phyloP scores from a whole-genome alignment of 2,329 filamentous ascomycete genomes.

The Diplodia corticola region DNA sequence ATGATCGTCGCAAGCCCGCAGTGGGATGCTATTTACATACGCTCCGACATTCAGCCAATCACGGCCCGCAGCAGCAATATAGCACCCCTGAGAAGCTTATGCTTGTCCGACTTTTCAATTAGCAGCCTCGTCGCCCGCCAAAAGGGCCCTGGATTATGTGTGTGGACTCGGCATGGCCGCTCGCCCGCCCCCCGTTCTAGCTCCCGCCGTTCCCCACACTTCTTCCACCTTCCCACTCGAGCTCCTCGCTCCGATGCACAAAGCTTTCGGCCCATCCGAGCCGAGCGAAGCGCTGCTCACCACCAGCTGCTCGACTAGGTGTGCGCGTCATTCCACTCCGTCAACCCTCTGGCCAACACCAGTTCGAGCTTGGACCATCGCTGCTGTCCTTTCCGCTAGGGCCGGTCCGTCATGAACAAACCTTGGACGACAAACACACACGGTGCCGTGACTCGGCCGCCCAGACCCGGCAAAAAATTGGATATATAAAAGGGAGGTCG shows the following conservation, averaged over 20 bases:
- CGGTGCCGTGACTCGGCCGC: constrained; percentile 9
- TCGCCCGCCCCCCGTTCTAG: not conserved
- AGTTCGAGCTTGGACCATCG: not conserved
- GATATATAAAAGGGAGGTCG: not conserved
- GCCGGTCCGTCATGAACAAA: not conserved
- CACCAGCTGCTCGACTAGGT: not conserved
- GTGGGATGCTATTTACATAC: not conserved
- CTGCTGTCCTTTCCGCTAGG: not conserved
- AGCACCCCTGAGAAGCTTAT: not conserved
- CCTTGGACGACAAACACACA: not conserved
- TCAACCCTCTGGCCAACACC: not conserved
- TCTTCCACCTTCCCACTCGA: constrained; percentile 11
- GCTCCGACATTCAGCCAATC: constrained; percentile 13
- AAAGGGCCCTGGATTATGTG: not conserved
- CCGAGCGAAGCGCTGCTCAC: not conserved
- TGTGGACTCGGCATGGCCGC: not conserved
- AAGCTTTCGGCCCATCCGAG: not conserved
- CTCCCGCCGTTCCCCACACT: not conserved
- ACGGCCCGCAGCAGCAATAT: not conserved
- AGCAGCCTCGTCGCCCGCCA: not conserved
- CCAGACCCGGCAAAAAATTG: not conserved
- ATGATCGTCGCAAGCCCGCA: not conserved
- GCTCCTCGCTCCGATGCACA: constrained; percentile 6
- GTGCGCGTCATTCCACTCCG: not conserved
- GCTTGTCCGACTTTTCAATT: not conserved